Percentiles rank a stretch among this genome's conserved stretches.
Conservation (phyloP, 2,329 filamentous ascomycete genomes). For the Pestalotiopsis sp. region DNA sequence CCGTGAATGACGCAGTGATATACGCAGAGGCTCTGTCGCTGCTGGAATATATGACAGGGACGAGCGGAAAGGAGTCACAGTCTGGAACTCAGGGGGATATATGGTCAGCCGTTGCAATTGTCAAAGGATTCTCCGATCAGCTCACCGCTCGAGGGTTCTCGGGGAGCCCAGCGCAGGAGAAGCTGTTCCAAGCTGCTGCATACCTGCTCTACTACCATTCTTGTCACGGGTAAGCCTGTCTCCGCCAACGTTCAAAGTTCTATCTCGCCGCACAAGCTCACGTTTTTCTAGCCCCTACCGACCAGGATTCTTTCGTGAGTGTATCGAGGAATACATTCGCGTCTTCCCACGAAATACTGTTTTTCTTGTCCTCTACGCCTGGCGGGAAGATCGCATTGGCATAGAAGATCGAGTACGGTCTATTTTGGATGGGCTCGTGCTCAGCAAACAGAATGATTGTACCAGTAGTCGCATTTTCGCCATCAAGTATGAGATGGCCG, state of each 20-base stretch:
- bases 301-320: slow-evolving; percentile 64
- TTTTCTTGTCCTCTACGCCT: slow-evolving; percentile 73
- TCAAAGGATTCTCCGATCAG: slow-evolving; percentile 44
- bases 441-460: slow-evolving; percentile 42
- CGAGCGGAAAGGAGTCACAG: slow-evolving; percentile 43
- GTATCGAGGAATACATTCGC: slow-evolving; percentile 62
- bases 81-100: slow-evolving; percentile 58
- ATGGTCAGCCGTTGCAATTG: slow-evolving; percentile 46
- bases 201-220: slow-evolving; percentile 70
- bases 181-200: slow-evolving; percentile 69
- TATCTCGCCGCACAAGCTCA: background rate
- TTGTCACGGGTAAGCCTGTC: slow-evolving; percentile 50
- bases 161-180: slow-evolving; percentile 53
- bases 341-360: slow-evolving; percentile 77
- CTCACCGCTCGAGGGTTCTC: slow-evolving; percentile 40
- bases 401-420: slow-evolving; percentile 78
- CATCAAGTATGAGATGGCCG: slow-evolving; percentile 51
- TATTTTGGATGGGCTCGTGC: slow-evolving; percentile 58
- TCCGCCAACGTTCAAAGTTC: background rate
- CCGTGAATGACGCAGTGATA: slow-evolving; percentile 50
- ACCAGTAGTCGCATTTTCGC: slow-evolving; percentile 50
- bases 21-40: slow-evolving; percentile 67
- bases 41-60: slow-evolving; percentile 65
- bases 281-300: slow-evolving; percentile 61
- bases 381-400: slow-evolving; percentile 71